Percentiles rank a stretch among this genome's conserved stretches.
These are phyloP conservation scores for Chlorophyllum brunneum DNA, from an alignment of 768 basidiomycete genomes.

Conservation along the genomic window DNA sequence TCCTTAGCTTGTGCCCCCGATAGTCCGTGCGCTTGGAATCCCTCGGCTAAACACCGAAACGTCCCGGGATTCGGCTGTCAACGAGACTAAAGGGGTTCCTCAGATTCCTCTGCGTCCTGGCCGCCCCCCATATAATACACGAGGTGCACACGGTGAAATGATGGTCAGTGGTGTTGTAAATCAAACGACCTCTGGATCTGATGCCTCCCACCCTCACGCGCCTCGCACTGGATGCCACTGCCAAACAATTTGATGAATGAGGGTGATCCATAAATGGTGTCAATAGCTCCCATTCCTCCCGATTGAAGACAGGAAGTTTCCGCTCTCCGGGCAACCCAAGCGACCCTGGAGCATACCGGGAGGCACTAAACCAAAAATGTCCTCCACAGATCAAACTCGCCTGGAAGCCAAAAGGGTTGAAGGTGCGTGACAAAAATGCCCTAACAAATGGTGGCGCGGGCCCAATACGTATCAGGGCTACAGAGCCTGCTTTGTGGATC, in stretches of 20 bases:
- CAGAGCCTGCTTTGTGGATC: too few species aligned
- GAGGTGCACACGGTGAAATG: slow-evolving; percentile 13
- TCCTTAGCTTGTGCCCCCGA: background rate
- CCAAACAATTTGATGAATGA: slow-evolving; percentile 8
- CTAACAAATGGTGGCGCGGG: too few species aligned
- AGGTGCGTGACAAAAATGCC: background rate
- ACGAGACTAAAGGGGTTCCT: slow-evolving; percentile 5
- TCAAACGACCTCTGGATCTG: slow-evolving; percentile 7
- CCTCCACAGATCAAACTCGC: slow-evolving; percentile 1
- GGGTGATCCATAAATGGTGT: slow-evolving; percentile 6
- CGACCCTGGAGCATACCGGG: slow-evolving; percentile 10
- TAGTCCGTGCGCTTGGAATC: background rate
- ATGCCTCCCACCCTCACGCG: slow-evolving; percentile 10
- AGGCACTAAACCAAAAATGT: slow-evolving; percentile 3
- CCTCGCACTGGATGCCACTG: slow-evolving; percentile 3
- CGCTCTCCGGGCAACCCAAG: slow-evolving; percentile 3
- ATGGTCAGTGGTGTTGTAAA: slow-evolving; percentile 5
- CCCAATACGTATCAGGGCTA: too few species aligned
- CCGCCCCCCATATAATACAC: slow-evolving; percentile 7
- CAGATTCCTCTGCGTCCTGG: background rate
- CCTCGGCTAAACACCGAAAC: slow-evolving; percentile 1
- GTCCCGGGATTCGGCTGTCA: slow-evolving; percentile 2
- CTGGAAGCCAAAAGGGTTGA: background rate
- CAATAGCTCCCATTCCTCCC: background rate
- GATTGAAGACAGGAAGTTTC: slow-evolving; percentile 5